A percentile compares a stretch with the other conserved stretches of the same genome.
phyloP scores from a whole-genome alignment of 75 land plant genomes.

The Pinus albicaulis region DNA sequence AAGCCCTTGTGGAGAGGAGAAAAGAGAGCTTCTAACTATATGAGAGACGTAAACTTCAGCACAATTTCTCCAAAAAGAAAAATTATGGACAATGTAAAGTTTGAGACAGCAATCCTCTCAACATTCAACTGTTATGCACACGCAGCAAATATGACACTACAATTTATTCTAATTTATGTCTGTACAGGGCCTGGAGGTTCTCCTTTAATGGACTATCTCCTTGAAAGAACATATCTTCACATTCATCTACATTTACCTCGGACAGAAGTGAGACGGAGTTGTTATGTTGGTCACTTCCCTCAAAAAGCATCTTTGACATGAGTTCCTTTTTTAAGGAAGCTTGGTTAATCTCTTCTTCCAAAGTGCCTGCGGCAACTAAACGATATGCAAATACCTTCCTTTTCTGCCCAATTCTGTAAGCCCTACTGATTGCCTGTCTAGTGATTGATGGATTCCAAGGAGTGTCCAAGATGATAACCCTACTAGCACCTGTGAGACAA shows the following conservation, averaged over 20 bases:
- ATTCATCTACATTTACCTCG: conserved; percentile 26
- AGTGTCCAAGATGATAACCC: conserved; percentile 76
- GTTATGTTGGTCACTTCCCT: conserved; percentile 35
- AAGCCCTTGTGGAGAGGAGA: no score
- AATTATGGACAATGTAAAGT: no score
- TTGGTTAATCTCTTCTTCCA: conserved; percentile 65
- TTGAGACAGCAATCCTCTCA: no score
- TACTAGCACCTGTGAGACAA: conserved; percentile 85
- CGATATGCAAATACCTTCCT: conserved; percentile 75
- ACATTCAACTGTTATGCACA: no score
- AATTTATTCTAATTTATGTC: no score
- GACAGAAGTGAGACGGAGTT: conserved; percentile 24
- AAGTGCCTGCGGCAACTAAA: conserved; percentile 67
- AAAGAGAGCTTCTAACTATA: no score
- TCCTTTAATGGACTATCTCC: conserved; percentile 14
- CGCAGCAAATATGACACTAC: no score
- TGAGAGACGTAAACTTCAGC: no score
- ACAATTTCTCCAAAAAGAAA: no score
- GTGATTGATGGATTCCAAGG: conserved; percentile 83
- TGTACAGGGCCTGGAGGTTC: no score
- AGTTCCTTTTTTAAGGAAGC: conserved; percentile 77
- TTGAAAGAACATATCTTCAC: conserved; percentile 49
- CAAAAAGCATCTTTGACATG: conserved; percentile 74
- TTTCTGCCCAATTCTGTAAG: conserved; percentile 86
- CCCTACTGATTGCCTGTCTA: conserved; percentile 90